Conservation (phyloP, 1,284 basidiomycete genomes). For the Macrocybe sp. region DNA sequence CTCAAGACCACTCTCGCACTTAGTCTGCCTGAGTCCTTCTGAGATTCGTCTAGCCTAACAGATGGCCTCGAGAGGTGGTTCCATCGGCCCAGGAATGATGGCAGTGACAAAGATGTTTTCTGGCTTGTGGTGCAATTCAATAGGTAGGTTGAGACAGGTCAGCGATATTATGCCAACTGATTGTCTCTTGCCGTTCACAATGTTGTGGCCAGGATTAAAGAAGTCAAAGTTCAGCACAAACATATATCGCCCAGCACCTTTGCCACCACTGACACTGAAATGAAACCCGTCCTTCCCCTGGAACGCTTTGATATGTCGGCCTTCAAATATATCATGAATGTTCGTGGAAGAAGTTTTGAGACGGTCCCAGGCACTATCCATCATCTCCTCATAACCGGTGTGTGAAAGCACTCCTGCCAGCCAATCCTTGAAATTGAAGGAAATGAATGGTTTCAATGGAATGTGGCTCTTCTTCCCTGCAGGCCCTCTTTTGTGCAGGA, state of each 20-base stretch:
- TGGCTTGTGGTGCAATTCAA: constrained; percentile 19
- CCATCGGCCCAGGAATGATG: constrained; percentile 31
- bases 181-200: constrained; percentile 20
- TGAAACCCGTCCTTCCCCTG: constrained; percentile 17
- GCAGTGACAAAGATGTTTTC: constrained; percentile 24
- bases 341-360: constrained; percentile 9
- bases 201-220: constrained; percentile 33
- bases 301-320: constrained; percentile 19
- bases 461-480: not conserved
- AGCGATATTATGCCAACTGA: constrained; percentile 30
- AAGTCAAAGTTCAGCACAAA: constrained; percentile 27
- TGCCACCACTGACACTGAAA: constrained; percentile 14
- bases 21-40: too few relatives aligned
- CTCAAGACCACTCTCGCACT: too few relatives aligned
- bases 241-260: constrained; percentile 10
- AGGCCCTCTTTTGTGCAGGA: too few relatives aligned
- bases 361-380: constrained; percentile 20
- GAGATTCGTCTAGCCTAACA: too few relatives aligned
- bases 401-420: constrained; percentile 20
- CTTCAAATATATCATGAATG: constrained; percentile 27
- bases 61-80: constrained; percentile 26
- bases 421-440: constrained; percentile 26
- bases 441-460: constrained; percentile 20
- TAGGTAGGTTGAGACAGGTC: constrained; percentile 18
- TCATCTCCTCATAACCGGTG: constrained; percentile 19